These are phyloP conservation scores for Candida tallmaniae DNA, from an alignment of 805 yeast genomes.

Conservation along the genomic window DNA sequence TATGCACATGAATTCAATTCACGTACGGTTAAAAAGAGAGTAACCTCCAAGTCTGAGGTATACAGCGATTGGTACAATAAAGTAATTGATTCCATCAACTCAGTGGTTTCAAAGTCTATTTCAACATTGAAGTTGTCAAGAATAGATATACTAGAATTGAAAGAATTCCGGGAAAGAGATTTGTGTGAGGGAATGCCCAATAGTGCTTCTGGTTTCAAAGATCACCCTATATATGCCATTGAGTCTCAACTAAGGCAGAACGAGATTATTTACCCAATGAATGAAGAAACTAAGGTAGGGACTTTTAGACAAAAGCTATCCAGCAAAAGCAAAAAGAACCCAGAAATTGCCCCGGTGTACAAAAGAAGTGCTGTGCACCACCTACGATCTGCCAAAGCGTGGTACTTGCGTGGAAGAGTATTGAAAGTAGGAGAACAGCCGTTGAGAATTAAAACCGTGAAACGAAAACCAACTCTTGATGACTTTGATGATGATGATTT, in stretches of 20 bases:
- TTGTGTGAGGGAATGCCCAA: conserved; percentile 84
- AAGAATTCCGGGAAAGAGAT: conserved; percentile 58
- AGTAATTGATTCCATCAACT: conserved; percentile 33
- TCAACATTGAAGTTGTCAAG: conserved; percentile 13
- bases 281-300: conserved; percentile 58
- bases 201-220: conserved; percentile 72
- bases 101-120: conserved; percentile 5
- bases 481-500: conserved; percentile 29
- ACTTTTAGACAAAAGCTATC: conserved; percentile 45
- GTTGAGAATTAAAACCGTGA: conserved; percentile 33
- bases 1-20: conserved; percentile 71
- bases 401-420: conserved; percentile 80
- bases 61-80: conserved; percentile 59
- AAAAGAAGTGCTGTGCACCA: conserved; percentile 58
- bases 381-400: conserved; percentile 72
- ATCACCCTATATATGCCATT: conserved; percentile 81
- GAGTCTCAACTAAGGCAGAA: conserved; percentile 69
- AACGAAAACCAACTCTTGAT: conserved; percentile 18
- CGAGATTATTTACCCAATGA: conserved; percentile 67
- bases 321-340: conserved; percentile 25
- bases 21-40: conserved; percentile 67
- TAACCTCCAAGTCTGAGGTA: conserved; percentile 50
- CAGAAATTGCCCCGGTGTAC: conserved; percentile 53
- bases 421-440: conserved; percentile 70
- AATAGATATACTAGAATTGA: conserved; percentile 52